Conservation (phyloP, 2,329 filamentous ascomycete genomes). For the Cryphonectria nitschkei region DNA sequence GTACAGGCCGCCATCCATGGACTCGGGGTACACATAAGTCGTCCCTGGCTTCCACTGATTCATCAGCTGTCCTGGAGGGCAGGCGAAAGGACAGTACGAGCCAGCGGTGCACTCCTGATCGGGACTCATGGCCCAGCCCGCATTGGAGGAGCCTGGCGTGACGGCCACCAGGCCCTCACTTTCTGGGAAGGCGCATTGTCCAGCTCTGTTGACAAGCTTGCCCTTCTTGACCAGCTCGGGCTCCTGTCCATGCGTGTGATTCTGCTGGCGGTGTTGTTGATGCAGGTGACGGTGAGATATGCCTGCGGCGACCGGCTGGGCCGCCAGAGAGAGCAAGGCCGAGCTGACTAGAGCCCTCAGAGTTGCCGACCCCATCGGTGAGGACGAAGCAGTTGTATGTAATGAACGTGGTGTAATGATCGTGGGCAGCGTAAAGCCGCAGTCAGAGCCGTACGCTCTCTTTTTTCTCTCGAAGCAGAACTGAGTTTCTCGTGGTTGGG, state of each 20-base stretch:
- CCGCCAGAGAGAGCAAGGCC: conserved; percentile 51
- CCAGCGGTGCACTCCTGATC: conserved; percentile 70
- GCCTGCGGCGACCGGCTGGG: conserved; percentile 43
- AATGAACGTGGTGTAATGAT: conserved; percentile 28
- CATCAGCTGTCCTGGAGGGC: conserved; percentile 75
- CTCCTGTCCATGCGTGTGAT: conserved; percentile 41
- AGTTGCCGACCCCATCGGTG: conserved; percentile 57
- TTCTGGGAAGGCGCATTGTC: conserved; percentile 66
- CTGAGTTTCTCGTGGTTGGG: background rate
- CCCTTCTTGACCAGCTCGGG: conserved; percentile 30
- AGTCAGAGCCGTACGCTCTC: conserved; percentile 17
- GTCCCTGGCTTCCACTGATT: conserved; percentile 77
- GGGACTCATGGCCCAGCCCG: conserved; percentile 79
- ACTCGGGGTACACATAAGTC: conserved; percentile 69
- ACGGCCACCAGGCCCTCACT: conserved; percentile 69
- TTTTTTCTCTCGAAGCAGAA: background rate
- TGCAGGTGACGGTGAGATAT: conserved; percentile 45
- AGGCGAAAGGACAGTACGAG: conserved; percentile 76
- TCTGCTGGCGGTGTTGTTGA: conserved; percentile 38
- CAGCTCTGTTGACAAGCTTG: conserved; percentile 54
- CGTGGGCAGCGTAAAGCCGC: conserved; percentile 28
- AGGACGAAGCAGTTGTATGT: conserved; percentile 20
- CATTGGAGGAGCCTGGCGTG: conserved; percentile 67
- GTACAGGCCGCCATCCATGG: conserved; percentile 77
- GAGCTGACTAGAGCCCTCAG: conserved; percentile 54